Base-by-base conservation (phyloP, 1,139 yeast genomes). In the Pneumocystis sp. region DNA sequence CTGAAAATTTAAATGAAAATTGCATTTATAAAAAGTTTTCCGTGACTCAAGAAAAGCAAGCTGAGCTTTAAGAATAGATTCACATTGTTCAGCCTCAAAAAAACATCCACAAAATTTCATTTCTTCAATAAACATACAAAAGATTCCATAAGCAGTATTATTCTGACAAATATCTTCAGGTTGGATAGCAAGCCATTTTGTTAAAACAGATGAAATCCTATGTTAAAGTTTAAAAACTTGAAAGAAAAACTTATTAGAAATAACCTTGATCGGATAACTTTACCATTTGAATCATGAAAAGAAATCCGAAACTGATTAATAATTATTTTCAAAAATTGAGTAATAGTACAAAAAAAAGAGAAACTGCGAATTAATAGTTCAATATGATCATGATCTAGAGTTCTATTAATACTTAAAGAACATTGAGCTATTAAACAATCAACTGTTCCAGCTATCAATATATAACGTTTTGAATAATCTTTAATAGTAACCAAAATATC, bases 271-370 rank as follows among this genome's bases (percentile, higher is more conserved):
- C 57, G 31, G 12, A 31, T 6, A 50, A 50, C 57, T 25, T 50
- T 50, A 50, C 57, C 57, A 50, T 50, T 50, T 12, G 34, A 31
- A 50, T 50, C 12, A 50, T 17, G 57, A 50, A 50, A 50, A 25
- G 57, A 50, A 50, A 50, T 12, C 12, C 57, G 57, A 25, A 50
- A 50, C 4, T 50, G 57, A 12, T 50, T 50, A 50, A 50, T 50
- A 29, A 50, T 50, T 21, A 50, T 50, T 25, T 50, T 50, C 21
- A 50, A 50, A 50, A 50, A 50, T 50, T 50, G 57, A 50, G 57
- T 50, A 50, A 50, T 50, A 50, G 57, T 50, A 50, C 57, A 50
- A 50, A 50, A 50, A 50, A 50, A 50, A 50, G 57, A 50, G n/a
- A 50, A 50, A 50, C 57, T 50, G 34, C 57, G 57, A 25, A 50